Evolutionary conservation across 139 green algal genomes (phyloP).

Genomic region (Micromonas commoda): DNA sequence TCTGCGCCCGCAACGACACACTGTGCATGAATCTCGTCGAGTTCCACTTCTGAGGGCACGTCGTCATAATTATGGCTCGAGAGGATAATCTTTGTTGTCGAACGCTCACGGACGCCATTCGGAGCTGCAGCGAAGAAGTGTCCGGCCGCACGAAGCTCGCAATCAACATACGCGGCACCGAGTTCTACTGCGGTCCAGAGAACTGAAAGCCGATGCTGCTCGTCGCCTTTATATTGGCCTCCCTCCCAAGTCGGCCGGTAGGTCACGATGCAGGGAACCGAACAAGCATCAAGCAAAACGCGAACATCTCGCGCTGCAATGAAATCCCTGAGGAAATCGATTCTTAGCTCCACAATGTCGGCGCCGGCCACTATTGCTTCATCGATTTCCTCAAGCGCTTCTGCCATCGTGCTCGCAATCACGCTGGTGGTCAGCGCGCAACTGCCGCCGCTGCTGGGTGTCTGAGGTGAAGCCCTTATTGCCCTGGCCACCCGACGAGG

Average conservation of each 20-base stretch:
- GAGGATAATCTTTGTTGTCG: slow-evolving; percentile 76
- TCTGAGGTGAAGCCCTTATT: too few relatives aligned
- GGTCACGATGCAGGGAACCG: slow-evolving; percentile 72
- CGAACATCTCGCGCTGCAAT: slow-evolving; percentile 46
- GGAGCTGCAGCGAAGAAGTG: slow-evolving; percentile 48
- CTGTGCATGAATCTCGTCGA: slow-evolving; percentile 50
- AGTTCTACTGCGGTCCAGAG: slow-evolving; percentile 29
- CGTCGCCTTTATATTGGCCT: slow-evolving; percentile 74
- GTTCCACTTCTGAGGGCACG: slow-evolving; percentile 58
- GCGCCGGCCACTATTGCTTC: slow-evolving; percentile 55
- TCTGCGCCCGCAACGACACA: slow-evolving; percentile 66
- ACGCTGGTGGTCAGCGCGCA: slow-evolving; percentile 55
- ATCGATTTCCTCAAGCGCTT: slow-evolving; percentile 59
- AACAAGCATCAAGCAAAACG: slow-evolving; percentile 51
- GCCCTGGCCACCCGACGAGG: too few relatives aligned
- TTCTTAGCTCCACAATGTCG: slow-evolving; percentile 75
- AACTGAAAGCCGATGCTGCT: slow-evolving; percentile 40
- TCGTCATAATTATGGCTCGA: slow-evolving; percentile 82
- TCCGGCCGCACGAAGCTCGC: slow-evolving; percentile 74
- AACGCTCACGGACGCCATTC: not conserved
- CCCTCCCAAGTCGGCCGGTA: slow-evolving; percentile 84
- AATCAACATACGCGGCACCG: slow-evolving; percentile 81
- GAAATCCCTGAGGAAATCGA: slow-evolving; percentile 74
- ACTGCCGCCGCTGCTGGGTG: too few relatives aligned
- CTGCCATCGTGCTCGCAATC: slow-evolving; percentile 54